These are phyloP conservation scores for Fraxinus albicans DNA, from an alignment of 305 asterid species.

Conservation along the genomic window DNA sequence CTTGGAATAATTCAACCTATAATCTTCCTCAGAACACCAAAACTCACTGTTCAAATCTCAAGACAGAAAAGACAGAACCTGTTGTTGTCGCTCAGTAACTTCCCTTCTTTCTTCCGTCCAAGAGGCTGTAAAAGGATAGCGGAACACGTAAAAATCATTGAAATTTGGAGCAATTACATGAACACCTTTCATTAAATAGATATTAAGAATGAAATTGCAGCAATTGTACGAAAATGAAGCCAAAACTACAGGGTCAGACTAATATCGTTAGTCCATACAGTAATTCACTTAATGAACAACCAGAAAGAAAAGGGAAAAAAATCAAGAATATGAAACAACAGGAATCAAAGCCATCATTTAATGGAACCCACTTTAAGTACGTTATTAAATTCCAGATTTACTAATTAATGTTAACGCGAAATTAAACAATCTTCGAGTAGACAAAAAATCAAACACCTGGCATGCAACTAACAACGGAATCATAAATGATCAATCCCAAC, in stretches of 20 bases:
- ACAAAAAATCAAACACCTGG: slow-evolving; percentile 43
- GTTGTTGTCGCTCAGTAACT: background rate
- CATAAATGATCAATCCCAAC: background rate
- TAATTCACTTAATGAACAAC: background rate
- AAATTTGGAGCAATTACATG: background rate
- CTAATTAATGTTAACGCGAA: slow-evolving; percentile 9
- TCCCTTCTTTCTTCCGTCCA: background rate
- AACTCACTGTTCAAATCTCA: background rate
- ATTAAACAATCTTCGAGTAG: background rate
- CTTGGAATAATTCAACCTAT: background rate
- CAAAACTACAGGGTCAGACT: background rate
- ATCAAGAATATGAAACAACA: background rate
- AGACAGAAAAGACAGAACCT: background rate
- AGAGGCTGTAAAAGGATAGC: background rate
- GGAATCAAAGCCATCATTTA: background rate
- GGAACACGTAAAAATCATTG: background rate
- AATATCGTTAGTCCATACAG: background rate
- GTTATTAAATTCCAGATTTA: background rate
- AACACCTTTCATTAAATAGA: background rate
- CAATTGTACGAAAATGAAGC: background rate
- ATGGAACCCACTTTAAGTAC: background rate
- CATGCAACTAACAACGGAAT: slow-evolving; percentile 9
- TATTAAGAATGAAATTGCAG: background rate
- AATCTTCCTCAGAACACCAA: background rate
- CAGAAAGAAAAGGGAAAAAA: background rate